phyloP scores from a whole-genome alignment of 345 rosid genomes.

The Ceriops zippeliana region DNA sequence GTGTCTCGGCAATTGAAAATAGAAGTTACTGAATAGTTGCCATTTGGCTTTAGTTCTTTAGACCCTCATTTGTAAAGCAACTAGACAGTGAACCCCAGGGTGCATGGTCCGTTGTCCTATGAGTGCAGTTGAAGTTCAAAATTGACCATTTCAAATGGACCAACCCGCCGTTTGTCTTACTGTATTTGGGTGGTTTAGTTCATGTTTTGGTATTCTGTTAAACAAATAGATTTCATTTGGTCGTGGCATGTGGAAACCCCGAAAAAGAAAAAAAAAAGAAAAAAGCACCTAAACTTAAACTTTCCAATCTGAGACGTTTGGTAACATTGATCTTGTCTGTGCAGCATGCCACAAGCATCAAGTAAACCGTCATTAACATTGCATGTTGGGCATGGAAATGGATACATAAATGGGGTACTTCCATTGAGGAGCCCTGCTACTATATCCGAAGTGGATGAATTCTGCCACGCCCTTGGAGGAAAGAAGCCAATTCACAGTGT shows the following conservation, averaged over 20 bases:
- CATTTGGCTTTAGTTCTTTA: slow-evolving; percentile 1
- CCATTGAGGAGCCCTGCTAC: slow-evolving; percentile 56
- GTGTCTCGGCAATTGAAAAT: not conserved
- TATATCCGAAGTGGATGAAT: slow-evolving; percentile 63
- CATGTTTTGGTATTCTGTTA: not conserved
- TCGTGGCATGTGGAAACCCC: not conserved
- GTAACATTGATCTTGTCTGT: slow-evolving; percentile 16
- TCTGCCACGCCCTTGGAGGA: slow-evolving; percentile 85
- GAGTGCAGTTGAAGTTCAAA: slow-evolving; percentile 2
- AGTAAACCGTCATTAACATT: slow-evolving; percentile 36
- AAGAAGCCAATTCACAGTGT: slow-evolving; percentile 82
- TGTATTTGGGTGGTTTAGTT: not conserved
- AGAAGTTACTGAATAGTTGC: slow-evolving; percentile 5
- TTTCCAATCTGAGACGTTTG: not conserved
- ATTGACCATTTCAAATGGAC: not conserved
- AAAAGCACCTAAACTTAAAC: not conserved
- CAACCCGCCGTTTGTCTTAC: slow-evolving; percentile 2
- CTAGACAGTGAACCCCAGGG: not conserved
- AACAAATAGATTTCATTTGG: too few relatives aligned
- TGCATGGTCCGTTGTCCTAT: not conserved
- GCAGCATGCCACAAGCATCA: slow-evolving; percentile 62
- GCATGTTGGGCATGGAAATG: slow-evolving; percentile 51
- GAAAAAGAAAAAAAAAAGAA: not conserved
- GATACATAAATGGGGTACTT: slow-evolving; percentile 47
- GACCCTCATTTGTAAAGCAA: not conserved